Conservation (phyloP, 2,329 filamentous ascomycete genomes). For the Pseudonectria buxi region DNA sequence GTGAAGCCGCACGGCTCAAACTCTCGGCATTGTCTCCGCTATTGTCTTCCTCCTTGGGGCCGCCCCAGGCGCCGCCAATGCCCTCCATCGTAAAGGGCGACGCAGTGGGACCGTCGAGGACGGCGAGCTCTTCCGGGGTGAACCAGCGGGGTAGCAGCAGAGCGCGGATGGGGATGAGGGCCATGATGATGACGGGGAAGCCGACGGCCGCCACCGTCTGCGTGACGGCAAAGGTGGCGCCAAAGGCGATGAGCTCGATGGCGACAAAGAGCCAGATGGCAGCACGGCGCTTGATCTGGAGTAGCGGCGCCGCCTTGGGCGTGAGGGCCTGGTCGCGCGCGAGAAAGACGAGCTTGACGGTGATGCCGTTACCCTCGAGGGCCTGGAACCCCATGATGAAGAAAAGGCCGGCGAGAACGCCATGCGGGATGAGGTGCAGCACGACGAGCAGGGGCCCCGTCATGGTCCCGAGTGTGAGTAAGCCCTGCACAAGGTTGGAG, state of each 20-base stretch:
- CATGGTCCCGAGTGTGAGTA: constrained; percentile 75
- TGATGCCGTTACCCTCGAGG: constrained; percentile 70
- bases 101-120: constrained; percentile 67
- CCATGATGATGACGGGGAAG: constrained; percentile 68
- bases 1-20: constrained; percentile 7
- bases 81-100: constrained; percentile 71
- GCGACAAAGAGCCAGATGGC: constrained; percentile 67
- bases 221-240: constrained; percentile 73
- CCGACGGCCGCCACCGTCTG: constrained; percentile 78
- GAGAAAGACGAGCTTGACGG: constrained; percentile 65
- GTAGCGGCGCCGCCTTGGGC: constrained; percentile 50
- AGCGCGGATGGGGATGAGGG: constrained; percentile 60
- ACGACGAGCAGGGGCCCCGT: constrained; percentile 66
- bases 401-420: constrained; percentile 73
- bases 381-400: constrained; percentile 81
- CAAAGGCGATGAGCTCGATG: constrained; percentile 64
- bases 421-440: constrained; percentile 71
- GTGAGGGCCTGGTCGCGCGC: constrained; percentile 59
- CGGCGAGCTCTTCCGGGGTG: constrained; percentile 49
- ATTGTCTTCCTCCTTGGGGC: constrained; percentile 16
- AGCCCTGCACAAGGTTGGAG: constrained; percentile 70
- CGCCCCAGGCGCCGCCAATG: constrained; percentile 57
- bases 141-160: constrained; percentile 58
- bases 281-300: constrained; percentile 49
- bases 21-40: constrained; percentile 13